A percentile compares a stretch with the other conserved stretches of the same genome.
Conservation (phyloP, 2,329 filamentous ascomycete species). For the Microdochium nivale region DNA sequence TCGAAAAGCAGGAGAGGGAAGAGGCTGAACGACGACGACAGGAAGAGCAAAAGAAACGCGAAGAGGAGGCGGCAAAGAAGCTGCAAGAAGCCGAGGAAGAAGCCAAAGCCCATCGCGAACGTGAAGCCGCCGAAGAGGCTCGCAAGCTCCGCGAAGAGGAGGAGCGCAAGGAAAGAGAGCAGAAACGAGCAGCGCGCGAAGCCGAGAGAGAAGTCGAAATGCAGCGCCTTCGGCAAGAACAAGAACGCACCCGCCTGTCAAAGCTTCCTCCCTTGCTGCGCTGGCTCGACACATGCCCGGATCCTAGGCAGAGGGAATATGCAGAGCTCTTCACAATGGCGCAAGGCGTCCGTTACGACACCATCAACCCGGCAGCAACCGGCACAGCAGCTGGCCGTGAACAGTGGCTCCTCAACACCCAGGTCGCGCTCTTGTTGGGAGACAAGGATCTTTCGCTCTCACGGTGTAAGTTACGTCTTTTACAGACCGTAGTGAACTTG, state of each 20-base stretch:
- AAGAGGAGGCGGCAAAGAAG: conserved; percentile 17
- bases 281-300: conserved; percentile 46
- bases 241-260: conserved; percentile 43
- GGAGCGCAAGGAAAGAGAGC: conserved; percentile 41
- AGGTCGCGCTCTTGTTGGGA: conserved; percentile 54
- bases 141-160: conserved; percentile 42
- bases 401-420: conserved; percentile 58
- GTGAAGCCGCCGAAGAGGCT: conserved; percentile 39
- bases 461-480: conserved; percentile 41
- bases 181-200: conserved; percentile 28
- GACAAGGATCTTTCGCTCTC: conserved; percentile 55
- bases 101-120: conserved; percentile 37
- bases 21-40: conserved; percentile 17
- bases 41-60: conserved; percentile 12
- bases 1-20: conserved; percentile 23
- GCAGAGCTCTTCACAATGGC: conserved; percentile 48
- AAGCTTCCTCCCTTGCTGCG: conserved; percentile 52
- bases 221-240: conserved; percentile 41
- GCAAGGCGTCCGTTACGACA: conserved; percentile 56
- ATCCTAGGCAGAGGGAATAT: conserved; percentile 40
- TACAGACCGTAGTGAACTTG: too few relatives aligned
- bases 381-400: conserved; percentile 49
- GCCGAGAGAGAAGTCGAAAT: conserved; percentile 43
- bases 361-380: conserved; percentile 44
- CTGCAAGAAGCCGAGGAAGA: conserved; percentile 33